These are phyloP conservation scores for Jaltomata sinuosa DNA, from an alignment of 257 asterid species.

Conservation along the genomic window DNA sequence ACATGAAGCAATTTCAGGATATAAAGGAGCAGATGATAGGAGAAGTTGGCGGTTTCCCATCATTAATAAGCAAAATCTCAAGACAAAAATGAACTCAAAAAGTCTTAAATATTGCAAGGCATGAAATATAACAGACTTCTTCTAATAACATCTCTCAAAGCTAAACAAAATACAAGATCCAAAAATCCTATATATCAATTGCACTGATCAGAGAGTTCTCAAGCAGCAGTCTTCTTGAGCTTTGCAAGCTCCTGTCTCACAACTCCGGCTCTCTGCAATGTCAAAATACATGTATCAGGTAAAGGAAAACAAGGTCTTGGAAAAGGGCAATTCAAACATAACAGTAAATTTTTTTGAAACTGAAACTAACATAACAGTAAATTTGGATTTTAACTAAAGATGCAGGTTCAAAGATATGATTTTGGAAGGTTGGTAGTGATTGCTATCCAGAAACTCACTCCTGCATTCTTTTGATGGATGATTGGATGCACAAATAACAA, in stretches of 20 bases:
- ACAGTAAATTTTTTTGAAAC: no score
- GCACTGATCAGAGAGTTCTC: background rate
- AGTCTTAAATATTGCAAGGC: background rate
- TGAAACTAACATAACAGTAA: no score
- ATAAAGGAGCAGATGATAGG: background rate
- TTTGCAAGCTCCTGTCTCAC: conserved; percentile 87
- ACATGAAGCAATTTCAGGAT: background rate
- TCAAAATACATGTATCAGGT: background rate
- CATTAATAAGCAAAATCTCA: background rate
- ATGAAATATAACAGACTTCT: background rate
- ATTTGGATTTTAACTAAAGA: no score
- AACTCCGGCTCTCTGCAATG: conserved; percentile 72
- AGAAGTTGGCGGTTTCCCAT: background rate
- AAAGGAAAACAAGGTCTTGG: background rate
- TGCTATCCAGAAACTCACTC: background rate
- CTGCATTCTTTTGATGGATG: background rate
- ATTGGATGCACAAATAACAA: background rate
- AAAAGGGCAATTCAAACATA: background rate
- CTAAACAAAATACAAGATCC: background rate
- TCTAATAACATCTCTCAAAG: background rate
- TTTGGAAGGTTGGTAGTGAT: background rate
- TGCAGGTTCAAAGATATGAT: no score
- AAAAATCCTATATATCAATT: background rate
- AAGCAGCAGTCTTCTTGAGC: conserved; percentile 31
- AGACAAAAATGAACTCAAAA: background rate